phyloP scores from a whole-genome alignment of 2,329 filamentous ascomycete species.

The Thielaviopsis punctulata region DNA sequence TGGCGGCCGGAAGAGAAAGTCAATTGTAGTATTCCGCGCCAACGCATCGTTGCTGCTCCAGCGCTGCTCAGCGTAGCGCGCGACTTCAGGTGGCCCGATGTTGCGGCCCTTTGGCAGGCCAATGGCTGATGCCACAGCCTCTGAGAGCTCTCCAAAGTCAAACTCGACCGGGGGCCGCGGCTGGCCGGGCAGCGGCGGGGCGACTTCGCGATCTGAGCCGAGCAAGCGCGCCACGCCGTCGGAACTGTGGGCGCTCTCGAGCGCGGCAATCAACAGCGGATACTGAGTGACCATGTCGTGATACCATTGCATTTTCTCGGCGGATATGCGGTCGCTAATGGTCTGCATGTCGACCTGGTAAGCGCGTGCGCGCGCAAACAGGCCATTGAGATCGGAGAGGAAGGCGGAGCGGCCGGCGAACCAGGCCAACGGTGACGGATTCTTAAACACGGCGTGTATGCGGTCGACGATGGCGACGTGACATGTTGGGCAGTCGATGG shows the following conservation, averaged over 20 bases:
- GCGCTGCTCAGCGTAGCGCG: constrained; percentile 1
- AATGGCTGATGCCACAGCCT: constrained; percentile 15
- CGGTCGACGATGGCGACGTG: constrained; percentile 30
- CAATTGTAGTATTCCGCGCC: constrained; percentile 8
- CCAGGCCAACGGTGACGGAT: constrained; percentile 21
- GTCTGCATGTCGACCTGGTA: constrained; percentile 25
- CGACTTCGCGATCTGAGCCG: constrained; percentile 1
- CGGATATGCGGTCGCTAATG: constrained; percentile 32
- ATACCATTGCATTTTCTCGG: constrained; percentile 37
- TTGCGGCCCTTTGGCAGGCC: constrained; percentile 16
- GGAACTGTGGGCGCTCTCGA: constrained; percentile 16
- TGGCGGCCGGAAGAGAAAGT: constrained; percentile 11
- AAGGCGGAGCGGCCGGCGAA: constrained; percentile 32
- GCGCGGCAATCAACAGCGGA: constrained; percentile 22
- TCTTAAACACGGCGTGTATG: constrained; percentile 22
- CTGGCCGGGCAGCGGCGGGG: not conserved
- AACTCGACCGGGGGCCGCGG: constrained; percentile 6
- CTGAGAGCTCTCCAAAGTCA: constrained; percentile 10
- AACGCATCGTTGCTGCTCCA: constrained; percentile 5
- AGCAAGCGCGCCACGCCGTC: constrained; percentile 20
- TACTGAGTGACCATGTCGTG: constrained; percentile 26
- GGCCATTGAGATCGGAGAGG: constrained; percentile 29
- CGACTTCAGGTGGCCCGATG: constrained; percentile 10
- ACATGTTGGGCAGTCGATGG: constrained; percentile 30
- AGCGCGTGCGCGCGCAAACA: constrained; percentile 31